Conservation (phyloP, 2,329 filamentous ascomycete genomes). For the Cladosporium austrohemisphaericum region DNA sequence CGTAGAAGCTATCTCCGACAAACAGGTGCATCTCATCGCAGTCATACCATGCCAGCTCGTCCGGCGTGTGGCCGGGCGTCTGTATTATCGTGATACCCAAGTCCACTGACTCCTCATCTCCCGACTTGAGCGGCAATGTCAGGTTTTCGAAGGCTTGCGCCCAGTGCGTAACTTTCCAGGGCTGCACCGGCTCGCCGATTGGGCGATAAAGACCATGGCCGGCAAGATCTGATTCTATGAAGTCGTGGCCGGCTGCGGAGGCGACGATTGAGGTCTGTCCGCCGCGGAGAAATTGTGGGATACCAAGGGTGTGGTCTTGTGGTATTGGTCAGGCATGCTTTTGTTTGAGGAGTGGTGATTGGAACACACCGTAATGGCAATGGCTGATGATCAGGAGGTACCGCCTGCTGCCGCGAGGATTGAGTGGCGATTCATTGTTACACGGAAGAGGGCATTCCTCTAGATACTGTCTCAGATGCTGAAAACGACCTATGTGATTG, state of each 20-base stretch:
- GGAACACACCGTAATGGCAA: constrained; percentile 39
- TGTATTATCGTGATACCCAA: constrained; percentile 44
- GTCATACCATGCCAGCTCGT: constrained; percentile 46
- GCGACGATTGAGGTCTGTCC: constrained; percentile 32
- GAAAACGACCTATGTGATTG: constrained; percentile 22
- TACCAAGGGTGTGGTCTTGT: constrained; percentile 36
- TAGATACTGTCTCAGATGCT: constrained; percentile 40
- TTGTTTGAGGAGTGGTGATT: neutral
- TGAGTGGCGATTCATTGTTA: constrained; percentile 37
- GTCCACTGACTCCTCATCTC: constrained; percentile 15
- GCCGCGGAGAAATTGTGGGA: constrained; percentile 34
- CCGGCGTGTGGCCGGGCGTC: constrained; percentile 48
- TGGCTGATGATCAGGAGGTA: constrained; percentile 47
- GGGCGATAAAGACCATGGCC: constrained; percentile 41
- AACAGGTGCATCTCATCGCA: constrained; percentile 42
- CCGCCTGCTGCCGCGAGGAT: constrained; percentile 28
- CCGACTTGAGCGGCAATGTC: constrained; percentile 18
- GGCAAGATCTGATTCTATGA: constrained; percentile 40
- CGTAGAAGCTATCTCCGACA: constrained; percentile 48
- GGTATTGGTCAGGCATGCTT: neutral
- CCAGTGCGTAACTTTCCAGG: constrained; percentile 43
- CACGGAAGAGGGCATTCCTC: constrained; percentile 38
- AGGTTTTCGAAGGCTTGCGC: constrained; percentile 38
- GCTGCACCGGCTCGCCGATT: constrained; percentile 35
- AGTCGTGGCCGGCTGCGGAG: constrained; percentile 36